Conservation (phyloP, 2,329 filamentous ascomycete genomes). For the Pseudocercospora vitis region DNA sequence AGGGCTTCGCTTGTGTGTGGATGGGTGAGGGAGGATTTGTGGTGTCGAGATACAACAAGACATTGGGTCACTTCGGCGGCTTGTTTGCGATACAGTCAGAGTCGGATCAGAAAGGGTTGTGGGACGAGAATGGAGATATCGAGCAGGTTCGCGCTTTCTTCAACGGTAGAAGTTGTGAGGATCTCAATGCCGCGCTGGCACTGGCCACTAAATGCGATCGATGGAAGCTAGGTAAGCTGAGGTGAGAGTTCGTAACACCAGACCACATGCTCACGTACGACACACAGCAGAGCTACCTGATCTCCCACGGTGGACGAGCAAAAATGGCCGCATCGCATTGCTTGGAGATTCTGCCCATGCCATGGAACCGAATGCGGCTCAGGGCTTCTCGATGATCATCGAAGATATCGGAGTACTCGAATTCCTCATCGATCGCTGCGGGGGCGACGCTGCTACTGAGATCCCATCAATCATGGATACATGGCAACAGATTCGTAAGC, state of each 20-base stretch:
- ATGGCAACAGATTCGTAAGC: constrained; percentile 15
- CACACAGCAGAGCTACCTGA: constrained; percentile 16
- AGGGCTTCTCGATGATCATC: constrained; percentile 21
- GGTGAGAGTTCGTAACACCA: not conserved
- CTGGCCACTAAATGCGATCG: constrained; percentile 14
- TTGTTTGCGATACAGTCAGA: constrained; percentile 9
- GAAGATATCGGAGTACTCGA: constrained; percentile 20
- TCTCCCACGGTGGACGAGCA: constrained; percentile 16
- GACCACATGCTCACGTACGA: not conserved
- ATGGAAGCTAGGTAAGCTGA: constrained; percentile 16
- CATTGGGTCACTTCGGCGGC: not conserved
- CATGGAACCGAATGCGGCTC: constrained; percentile 17
- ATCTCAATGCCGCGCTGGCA: constrained; percentile 4
- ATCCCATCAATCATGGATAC: constrained; percentile 10
- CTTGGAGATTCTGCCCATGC: constrained; percentile 19
- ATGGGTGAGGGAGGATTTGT: constrained; percentile 10
- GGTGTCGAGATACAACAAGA: constrained; percentile 10
- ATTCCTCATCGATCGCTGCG: constrained; percentile 8
- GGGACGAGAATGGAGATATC: constrained; percentile 18
- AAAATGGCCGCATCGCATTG: constrained; percentile 13
- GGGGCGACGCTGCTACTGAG: not conserved
- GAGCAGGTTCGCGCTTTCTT: constrained; percentile 10
- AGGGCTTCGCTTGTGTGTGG: constrained; percentile 12
- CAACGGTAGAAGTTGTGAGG: constrained; percentile 10
- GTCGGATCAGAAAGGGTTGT: constrained; percentile 14